Conservation (phyloP, 2,329 filamentous ascomycete species). For the Xylariaceae sp. region DNA sequence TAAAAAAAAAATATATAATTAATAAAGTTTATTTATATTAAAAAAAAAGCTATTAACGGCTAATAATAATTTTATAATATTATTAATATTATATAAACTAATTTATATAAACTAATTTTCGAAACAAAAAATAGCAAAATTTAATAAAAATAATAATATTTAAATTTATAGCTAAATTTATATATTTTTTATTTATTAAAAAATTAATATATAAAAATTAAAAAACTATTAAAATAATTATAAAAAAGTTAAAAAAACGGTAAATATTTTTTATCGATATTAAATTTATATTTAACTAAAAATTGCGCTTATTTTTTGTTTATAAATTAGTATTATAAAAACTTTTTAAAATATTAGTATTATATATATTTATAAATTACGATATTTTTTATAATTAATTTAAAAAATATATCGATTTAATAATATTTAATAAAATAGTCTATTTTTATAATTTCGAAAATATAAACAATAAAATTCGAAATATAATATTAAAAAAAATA, state of each 20-base stretch:
- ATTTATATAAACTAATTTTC: not conserved
- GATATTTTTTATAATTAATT: too few species aligned
- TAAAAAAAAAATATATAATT: not conserved
- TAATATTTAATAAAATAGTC: too few species aligned
- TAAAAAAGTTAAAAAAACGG: not conserved
- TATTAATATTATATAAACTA: not conserved
- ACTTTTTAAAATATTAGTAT: not conserved
- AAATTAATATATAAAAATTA: not conserved
- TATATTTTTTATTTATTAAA: not conserved
- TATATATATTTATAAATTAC: not conserved
- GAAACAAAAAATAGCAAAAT: not conserved
- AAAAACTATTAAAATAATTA: not conserved
- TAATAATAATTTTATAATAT: not conserved
- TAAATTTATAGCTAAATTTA: not conserved
- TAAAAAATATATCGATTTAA: too few species aligned
- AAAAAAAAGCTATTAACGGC: not conserved
- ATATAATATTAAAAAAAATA: not conserved
- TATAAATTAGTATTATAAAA: not conserved
- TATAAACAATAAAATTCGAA: not conserved
- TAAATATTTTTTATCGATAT: not conserved
- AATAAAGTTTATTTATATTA: not conserved
- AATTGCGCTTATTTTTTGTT: not conserved
- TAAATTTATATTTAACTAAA: not conserved
- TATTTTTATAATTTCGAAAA: not conserved
- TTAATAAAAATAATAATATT: not conserved